Percentiles rank a stretch among this genome's conserved stretches.
Evolutionary conservation across 352 stramenopile genomes (phyloP).

Genomic region (Phytopythium chamaehyphon): DNA sequence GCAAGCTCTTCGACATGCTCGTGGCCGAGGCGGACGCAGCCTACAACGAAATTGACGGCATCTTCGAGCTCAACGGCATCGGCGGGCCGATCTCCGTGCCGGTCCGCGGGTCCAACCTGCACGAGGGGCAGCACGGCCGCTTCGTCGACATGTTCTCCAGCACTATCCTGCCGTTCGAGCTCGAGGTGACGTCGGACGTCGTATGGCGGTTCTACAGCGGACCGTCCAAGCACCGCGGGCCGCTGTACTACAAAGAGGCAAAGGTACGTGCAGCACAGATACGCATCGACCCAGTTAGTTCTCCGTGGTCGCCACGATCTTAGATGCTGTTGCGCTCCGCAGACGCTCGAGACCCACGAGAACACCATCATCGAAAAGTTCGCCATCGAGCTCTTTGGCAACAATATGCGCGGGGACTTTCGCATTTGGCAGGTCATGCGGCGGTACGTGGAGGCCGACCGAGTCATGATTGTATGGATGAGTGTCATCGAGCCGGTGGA

Average conservation of each 20-base stretch:
- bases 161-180: conserved; percentile 14
- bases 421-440: conserved; percentile 34
- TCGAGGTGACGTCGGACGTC: conserved; percentile 8
- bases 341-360: conserved; percentile 1
- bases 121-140: conserved; percentile 14
- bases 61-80: conserved; percentile 17
- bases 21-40: conserved; percentile 11
- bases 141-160: conserved; percentile 19
- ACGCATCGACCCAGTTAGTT: background rate
- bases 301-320: background rate
- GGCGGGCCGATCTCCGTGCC: background rate
- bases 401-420: conserved; percentile 13
- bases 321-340: background rate
- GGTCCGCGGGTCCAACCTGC: conserved; percentile 10
- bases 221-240: conserved; percentile 13
- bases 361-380: conserved; percentile 9
- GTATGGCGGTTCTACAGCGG: conserved; percentile 19
- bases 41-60: conserved; percentile 12
- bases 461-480: conserved; percentile 35
- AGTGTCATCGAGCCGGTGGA: conserved; percentile 13
- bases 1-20: conserved; percentile 9
- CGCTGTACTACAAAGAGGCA: conserved; percentile 15
- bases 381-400: conserved; percentile 2
- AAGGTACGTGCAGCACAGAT: conserved; percentile 3
- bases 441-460: conserved; percentile 34